Evolutionary conservation across 2,329 filamentous ascomycete genomes (phyloP).

Genomic region (Penicillium occitanis): DNA sequence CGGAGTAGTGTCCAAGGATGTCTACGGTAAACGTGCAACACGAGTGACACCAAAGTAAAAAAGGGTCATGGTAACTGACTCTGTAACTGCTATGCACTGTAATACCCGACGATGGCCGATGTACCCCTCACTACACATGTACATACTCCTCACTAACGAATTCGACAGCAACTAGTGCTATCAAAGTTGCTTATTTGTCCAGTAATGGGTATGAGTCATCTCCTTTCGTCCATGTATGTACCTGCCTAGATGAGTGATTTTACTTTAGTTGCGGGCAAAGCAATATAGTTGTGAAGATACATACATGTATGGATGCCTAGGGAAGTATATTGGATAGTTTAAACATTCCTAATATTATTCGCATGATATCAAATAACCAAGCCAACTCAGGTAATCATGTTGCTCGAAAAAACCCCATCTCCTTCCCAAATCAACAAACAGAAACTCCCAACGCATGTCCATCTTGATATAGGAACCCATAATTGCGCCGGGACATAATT

Average conservation of each 20-base stretch:
- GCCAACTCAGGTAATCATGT: not conserved
- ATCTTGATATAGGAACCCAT: conserved; percentile 3
- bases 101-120: conserved; percentile 15
- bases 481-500: conserved; percentile 8
- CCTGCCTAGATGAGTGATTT: not conserved
- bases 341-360: not conserved
- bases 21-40: not conserved
- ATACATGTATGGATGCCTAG: not conserved
- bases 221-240: not conserved
- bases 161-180: not conserved
- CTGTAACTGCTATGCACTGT: not conserved
- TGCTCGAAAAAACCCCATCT: not conserved
- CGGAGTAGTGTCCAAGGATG: not conserved
- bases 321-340: not conserved
- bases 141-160: conserved; percentile 1
- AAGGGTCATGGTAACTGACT: not conserved
- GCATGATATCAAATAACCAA: conserved; percentile 4
- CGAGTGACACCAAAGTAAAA: not conserved
- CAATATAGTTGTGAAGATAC: not conserved
- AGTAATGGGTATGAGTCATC: conserved; percentile 1
- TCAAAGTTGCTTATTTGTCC: not conserved
- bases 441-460: conserved; percentile 9
- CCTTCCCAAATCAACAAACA: not conserved
- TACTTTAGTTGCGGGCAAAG: not conserved
- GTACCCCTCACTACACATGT: conserved; percentile 12